These are phyloP conservation scores for Nectriaceae sp. DNA, from an alignment of 2,329 filamentous ascomycete species.

Conservation along the genomic window DNA sequence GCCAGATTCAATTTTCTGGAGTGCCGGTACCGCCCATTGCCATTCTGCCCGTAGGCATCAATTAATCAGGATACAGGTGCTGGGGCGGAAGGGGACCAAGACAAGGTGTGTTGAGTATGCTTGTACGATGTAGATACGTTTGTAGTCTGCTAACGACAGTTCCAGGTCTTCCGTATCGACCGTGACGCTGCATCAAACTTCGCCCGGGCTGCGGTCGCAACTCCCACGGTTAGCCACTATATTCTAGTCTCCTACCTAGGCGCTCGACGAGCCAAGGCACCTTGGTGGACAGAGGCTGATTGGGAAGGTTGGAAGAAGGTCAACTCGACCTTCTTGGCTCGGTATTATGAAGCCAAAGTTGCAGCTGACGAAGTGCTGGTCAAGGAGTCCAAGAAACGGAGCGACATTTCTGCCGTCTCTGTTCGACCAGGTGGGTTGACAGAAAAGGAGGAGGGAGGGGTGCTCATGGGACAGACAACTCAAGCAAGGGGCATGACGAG, in stretches of 20 bases:
- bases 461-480: constrained; percentile 44
- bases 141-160: too few species aligned
- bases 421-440: constrained; percentile 51
- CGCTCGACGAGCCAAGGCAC: constrained; percentile 47
- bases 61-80: constrained; percentile 18
- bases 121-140: too few species aligned
- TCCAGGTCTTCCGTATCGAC: constrained; percentile 26
- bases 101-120: constrained; percentile 18
- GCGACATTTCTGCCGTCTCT: constrained; percentile 44
- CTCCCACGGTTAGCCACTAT: constrained; percentile 51
- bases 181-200: constrained; percentile 28
- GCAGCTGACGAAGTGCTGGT: constrained; percentile 56
- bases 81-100: constrained; percentile 42
- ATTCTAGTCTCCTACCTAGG: constrained; percentile 60
- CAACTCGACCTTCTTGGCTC: constrained; percentile 42
- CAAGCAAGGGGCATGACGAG: constrained; percentile 43
- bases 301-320: constrained; percentile 42
- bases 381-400: constrained; percentile 39
- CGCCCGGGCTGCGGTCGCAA: constrained; percentile 22
- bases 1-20: constrained; percentile 66
- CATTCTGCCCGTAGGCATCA: not conserved
- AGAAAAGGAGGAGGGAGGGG: constrained; percentile 45
- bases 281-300: constrained; percentile 52
- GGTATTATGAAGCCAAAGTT: constrained; percentile 57
- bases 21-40: constrained; percentile 42